Evolutionary conservation across 163 green algal species (phyloP), one percentile per base, ranked within the genome.

Genomic region (Scenedesmus sp.): DNA sequence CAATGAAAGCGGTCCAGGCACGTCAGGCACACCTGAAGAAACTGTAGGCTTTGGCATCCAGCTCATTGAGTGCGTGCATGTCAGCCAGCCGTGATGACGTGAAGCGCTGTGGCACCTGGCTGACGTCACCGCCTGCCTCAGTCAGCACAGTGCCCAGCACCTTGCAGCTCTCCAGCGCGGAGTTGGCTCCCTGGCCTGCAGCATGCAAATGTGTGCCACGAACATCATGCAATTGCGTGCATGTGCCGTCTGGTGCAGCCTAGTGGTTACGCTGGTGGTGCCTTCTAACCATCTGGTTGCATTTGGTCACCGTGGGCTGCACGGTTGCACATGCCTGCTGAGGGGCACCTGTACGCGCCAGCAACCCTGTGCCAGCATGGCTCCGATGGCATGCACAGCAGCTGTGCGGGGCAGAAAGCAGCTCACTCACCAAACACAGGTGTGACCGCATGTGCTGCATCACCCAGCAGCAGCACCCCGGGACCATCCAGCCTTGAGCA

Each of bases 381-480:
- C 59, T 35, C 13, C 24, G 13, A 35, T 5, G 16, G 22, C 16
- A 84, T 35, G 37, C 22, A 53, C 9, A 37, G 42, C 30, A 76
- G 80, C 43, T 42, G 80, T 65, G 42, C 42, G 20, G 35, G 80
- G 3, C 43, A 42, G 37, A 7, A 68, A 68, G 80, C 80, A 59
- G 22, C 89, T 86, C 49, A 51, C 86, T 49, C 86, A 81, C 35
- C 30, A 53, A 56, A 84, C 53, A 94, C 91, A 16, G 93, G 93
- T 10, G 93, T 95, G 43, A 94, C 92, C 22, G 91, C 92, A 59
- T 95, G 93, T 24, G 92, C 93, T 61, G 93, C 93, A 84, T 95
- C 93, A n/a, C 93, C 93, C 56, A 95, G 78, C 61, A 95, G 53
- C 53, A 95, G 68, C 33, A 84, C 65, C 65, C 37, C 20, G 18